Evolutionary conservation across 768 basidiomycete species (phyloP), one percentile per base, ranked within the genome.

Genomic region (Dioszegia crocea): DNA sequence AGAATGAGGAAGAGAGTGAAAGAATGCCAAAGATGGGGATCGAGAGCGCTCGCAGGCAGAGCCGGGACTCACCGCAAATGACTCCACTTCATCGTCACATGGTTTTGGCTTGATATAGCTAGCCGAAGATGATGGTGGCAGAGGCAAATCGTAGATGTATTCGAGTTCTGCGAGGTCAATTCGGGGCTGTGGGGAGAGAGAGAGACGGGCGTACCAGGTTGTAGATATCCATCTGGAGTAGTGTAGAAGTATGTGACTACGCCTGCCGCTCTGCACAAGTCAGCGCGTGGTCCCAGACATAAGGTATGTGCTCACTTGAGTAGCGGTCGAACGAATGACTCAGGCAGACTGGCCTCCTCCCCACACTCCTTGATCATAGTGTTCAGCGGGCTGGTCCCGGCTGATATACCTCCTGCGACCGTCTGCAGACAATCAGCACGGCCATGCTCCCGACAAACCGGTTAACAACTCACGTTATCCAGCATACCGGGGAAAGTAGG

Each of bases 71-170:
- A 91, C 92, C 79, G 91, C 84, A 66, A 99, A 99, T 0, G 83
- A 86, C 72, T 96, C 92, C 1, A 96, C 96, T 73, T 99, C 96
- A 24, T 90, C 92, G 64, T 99, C 96, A 21, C 84, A 80, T 0
- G 92, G 90, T 51, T 81, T 81, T 6, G 89, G 90, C 46, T 80
- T 79, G 62, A 87, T 84, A 17, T 80, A 76, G 14, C 79, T 75
- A 16, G 65, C 31, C 8, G 69, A 70, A 21, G 57, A 56, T 24
- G 56, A 48, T 4, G 78, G 62, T 0, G 90, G 91, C 21, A 96
- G 82, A 47, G 77, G 76, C 47, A 97, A 80, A 67, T 97, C 91
- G 68, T 91, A 98, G 23, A 87, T 80, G 71, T 89, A 92, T 80
- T 55, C 56, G 10, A 51, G 45, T 26, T 50, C 36, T 60, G 29